phyloP scores from a whole-genome alignment of 202 grass and related monocot species.

The Saccharum hybrid region DNA sequence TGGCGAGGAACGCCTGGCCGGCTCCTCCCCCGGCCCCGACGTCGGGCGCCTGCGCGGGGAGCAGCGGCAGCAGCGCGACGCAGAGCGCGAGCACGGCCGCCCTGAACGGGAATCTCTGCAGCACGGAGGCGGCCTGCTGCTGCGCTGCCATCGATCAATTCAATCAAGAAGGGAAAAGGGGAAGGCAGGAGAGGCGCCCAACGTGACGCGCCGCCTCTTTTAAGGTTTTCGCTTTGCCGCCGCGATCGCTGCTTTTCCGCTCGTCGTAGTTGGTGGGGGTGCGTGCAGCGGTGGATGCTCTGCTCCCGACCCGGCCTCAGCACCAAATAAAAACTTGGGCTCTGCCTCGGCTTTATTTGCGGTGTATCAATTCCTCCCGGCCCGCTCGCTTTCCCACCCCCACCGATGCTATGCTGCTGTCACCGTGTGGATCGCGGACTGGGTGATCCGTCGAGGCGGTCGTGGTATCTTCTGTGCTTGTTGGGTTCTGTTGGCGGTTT shows the following conservation, averaged over 20 bases:
- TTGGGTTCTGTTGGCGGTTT: background rate
- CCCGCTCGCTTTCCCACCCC: background rate
- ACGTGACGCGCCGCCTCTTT: conserved; percentile 33
- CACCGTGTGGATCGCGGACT: background rate
- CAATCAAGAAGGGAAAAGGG: background rate
- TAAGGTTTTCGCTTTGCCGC: conserved; percentile 36
- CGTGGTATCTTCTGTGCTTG: conserved; percentile 37
- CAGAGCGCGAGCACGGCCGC: conserved; percentile 62
- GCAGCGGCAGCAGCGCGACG: conserved; percentile 67
- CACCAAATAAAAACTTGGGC: conserved; percentile 37
- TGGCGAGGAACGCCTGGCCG: conserved; percentile 64
- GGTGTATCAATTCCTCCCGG: conserved; percentile 50
- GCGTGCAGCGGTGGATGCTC: background rate
- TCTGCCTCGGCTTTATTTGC: conserved; percentile 5
- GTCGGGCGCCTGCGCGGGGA: conserved; percentile 58
- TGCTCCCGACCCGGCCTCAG: background rate
- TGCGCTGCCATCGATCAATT: conserved; percentile 16
- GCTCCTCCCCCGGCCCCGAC: background rate
- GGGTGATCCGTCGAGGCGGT: conserved; percentile 22
- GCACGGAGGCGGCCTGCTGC: conserved; percentile 49
- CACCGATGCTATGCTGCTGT: background rate
- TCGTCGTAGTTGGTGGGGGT: background rate
- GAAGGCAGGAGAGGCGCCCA: conserved; percentile 16
- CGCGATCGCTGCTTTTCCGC: background rate
- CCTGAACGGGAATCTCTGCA: conserved; percentile 65